These are phyloP conservation scores for Populus trichocarpa DNA, from an alignment of 441 rosid species.

Conservation along the genomic window DNA sequence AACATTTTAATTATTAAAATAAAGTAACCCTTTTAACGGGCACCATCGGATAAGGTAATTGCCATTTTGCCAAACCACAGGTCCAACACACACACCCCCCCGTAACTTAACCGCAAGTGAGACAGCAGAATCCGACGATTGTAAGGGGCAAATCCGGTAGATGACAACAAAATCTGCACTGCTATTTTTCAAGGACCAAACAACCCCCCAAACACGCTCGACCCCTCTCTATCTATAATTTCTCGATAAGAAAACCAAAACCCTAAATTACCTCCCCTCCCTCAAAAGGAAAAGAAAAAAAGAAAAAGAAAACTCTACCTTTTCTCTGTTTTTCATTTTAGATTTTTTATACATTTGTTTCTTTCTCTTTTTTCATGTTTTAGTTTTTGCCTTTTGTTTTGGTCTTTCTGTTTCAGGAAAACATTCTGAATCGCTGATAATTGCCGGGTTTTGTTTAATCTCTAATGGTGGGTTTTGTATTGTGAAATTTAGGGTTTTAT, in stretches of 20 bases:
- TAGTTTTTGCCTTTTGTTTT: conserved; percentile 12
- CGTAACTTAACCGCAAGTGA: background rate
- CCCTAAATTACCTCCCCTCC: background rate
- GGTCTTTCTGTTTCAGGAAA: conserved; percentile 16
- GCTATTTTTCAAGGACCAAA: background rate
- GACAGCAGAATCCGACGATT: background rate
- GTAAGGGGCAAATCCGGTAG: background rate
- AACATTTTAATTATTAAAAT: no score
- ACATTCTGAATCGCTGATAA: conserved; percentile 8
- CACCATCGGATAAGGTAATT: background rate
- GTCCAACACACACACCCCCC: background rate
- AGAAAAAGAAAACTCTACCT: background rate
- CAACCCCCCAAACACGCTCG: conserved; percentile 4
- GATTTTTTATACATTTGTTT: conserved; percentile 9
- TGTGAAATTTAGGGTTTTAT: conserved; percentile 54
- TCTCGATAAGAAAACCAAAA: conserved; percentile 8
- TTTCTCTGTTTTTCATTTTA: conserved; percentile 2
- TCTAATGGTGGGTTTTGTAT: conserved; percentile 42
- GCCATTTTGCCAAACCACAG: no score
- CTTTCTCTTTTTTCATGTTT: background rate
- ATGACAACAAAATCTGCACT: background rate
- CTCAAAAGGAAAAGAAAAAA: background rate
- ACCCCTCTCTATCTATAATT: background rate
- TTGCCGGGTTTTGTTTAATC: conserved; percentile 15
- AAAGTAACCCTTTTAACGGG: background rate